Percentiles rank a stretch among this genome's conserved stretches.
Conservation (phyloP, 306 rosid species). For the Vigna angularis region DNA sequence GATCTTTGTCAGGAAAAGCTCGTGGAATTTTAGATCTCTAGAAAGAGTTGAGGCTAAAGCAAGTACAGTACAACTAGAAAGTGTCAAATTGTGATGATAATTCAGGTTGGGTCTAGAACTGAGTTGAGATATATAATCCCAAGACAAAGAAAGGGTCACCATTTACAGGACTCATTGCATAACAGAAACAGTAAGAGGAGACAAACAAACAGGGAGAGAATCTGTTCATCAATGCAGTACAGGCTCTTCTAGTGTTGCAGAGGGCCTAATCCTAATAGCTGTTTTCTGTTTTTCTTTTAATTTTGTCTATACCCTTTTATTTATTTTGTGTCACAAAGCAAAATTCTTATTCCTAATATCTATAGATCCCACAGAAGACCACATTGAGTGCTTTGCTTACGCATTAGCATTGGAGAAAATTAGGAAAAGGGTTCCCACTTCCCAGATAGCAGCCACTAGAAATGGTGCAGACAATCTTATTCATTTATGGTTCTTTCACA, state of each 20-base stretch:
- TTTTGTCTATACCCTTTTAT: background rate
- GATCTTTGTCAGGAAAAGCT: conserved; percentile 39
- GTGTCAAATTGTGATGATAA: conserved; percentile 42
- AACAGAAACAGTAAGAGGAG: conserved; percentile 25
- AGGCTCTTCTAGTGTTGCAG: conserved; percentile 26
- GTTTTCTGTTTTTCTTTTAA: background rate
- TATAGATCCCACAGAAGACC: background rate
- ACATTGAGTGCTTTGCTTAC: conserved; percentile 15
- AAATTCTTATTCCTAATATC: background rate
- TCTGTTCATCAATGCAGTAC: conserved; percentile 28
- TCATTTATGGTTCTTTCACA: conserved; percentile 27
- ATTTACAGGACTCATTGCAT: background rate
- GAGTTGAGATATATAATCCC: conserved; percentile 16
- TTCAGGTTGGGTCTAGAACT: conserved; percentile 34
- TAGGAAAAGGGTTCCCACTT: conserved; percentile 19
- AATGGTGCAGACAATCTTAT: conserved; percentile 12
- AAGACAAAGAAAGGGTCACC: conserved; percentile 11
- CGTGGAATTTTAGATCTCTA: conserved; percentile 43
- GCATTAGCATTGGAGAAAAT: conserved; percentile 1
- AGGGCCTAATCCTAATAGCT: conserved; percentile 24
- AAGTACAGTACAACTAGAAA: conserved; percentile 44
- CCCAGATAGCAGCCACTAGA: conserved; percentile 21
- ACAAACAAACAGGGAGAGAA: conserved; percentile 9
- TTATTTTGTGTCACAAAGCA: background rate
- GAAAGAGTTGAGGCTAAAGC: conserved; percentile 39